Evolutionary conservation across 495 filamentous ascomycete genomes (phyloP).

Genomic region (Neurospora cerealis): DNA sequence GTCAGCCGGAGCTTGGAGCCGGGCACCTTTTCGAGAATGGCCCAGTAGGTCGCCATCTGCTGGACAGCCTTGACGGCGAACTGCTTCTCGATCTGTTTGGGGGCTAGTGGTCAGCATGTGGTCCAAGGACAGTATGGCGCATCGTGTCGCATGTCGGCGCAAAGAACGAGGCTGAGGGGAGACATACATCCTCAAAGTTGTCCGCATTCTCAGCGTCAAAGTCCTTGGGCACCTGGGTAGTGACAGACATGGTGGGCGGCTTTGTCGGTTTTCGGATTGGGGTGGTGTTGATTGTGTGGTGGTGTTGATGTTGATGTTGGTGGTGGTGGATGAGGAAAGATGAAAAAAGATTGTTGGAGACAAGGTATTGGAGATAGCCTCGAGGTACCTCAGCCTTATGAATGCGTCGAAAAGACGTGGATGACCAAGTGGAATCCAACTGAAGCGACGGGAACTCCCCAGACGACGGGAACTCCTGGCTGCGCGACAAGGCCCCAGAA

Average conservation of each 20-base stretch:
- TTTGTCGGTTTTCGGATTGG: neutral
- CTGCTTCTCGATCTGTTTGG: constrained; percentile 87
- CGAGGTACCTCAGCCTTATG: neutral
- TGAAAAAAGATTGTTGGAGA: neutral
- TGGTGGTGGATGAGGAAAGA: neutral
- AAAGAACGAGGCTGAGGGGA: neutral
- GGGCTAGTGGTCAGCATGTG: neutral
- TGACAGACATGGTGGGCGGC: neutral
- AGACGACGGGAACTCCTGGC: neutral
- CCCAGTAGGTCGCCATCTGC: constrained; percentile 94
- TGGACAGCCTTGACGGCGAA: constrained; percentile 97
- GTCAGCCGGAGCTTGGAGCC: constrained; percentile 84
- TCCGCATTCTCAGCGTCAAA: constrained; percentile 39
- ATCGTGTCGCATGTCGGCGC: neutral
- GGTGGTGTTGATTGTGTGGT: neutral
- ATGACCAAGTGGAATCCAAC: neutral
- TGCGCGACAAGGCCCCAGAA: neutral
- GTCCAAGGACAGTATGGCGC: neutral
- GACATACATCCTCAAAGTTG: constrained; percentile 39
- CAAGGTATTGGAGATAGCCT: neutral
- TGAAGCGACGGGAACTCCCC: neutral
- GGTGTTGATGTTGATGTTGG: neutral
- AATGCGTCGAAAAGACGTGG: neutral
- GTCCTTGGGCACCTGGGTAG: constrained; percentile 19
- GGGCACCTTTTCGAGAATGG: constrained; percentile 79